Percentiles rank a stretch among this genome's conserved stretches.
phyloP scores from a whole-genome alignment of 139 green algal species.

The Micractinium conductrix region DNA sequence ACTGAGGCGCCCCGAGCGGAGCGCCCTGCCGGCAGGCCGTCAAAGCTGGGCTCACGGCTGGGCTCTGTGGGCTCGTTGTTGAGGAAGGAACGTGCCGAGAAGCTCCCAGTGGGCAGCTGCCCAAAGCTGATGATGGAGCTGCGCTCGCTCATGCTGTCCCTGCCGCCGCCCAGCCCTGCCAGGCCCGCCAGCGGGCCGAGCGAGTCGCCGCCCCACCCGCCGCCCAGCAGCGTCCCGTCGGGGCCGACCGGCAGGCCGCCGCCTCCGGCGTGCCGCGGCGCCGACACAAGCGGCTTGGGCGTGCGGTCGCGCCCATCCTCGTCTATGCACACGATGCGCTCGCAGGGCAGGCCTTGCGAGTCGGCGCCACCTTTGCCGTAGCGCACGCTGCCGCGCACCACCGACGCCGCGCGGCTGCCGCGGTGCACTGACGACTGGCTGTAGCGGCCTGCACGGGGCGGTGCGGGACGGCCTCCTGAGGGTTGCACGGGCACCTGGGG shows the following conservation, averaged over 20 bases:
- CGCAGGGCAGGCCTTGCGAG: constrained; percentile 7
- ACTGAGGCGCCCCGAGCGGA: neutral
- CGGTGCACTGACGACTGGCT: neutral
- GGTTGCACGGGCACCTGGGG: too few species aligned
- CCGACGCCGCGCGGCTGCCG: neutral
- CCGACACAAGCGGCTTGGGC: constrained; percentile 65
- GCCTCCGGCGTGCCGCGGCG: neutral
- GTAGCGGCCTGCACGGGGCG: neutral
- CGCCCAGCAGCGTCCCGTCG: neutral
- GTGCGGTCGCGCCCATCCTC: constrained; percentile 70
- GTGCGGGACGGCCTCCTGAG: too few species aligned
- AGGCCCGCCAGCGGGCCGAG: too few species aligned
- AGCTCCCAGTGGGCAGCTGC: neutral
- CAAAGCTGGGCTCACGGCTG: neutral
- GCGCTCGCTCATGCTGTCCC: neutral
- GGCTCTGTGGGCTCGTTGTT: neutral
- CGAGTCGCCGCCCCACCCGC: constrained; percentile 6
- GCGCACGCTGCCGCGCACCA: neutral
- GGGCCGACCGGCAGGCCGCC: neutral
- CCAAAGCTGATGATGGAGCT: neutral
- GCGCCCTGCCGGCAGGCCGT: neutral
- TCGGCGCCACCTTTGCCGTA: neutral
- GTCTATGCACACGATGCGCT: constrained; percentile 42
- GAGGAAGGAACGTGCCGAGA: constrained; percentile 5
- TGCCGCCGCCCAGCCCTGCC: neutral